Conservation (phyloP, 1,139 yeast genomes). For the Suhomyces bokatorum region DNA sequence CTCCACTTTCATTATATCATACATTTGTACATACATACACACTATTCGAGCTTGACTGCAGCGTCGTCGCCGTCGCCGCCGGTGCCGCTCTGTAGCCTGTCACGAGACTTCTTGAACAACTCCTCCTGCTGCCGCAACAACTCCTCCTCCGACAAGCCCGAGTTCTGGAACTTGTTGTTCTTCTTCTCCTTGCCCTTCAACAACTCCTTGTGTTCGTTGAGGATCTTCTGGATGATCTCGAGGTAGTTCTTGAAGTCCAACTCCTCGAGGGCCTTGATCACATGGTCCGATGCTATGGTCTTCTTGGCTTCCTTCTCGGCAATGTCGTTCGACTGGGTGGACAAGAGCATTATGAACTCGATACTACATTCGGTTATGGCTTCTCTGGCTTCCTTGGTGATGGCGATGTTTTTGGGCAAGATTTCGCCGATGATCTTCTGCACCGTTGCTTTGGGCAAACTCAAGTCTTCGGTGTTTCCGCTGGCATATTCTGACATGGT, state of each 20-base stretch:
- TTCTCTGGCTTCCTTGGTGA: constrained; percentile 92
- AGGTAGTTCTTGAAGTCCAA: constrained; percentile 85
- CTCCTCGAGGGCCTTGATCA: constrained; percentile 83
- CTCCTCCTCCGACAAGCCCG: constrained; percentile 92
- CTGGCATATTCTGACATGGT: constrained; percentile 42
- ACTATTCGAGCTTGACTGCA: constrained; percentile 12
- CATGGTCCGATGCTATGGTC: constrained; percentile 96
- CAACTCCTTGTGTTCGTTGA: constrained; percentile 84
- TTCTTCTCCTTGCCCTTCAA: constrained; percentile 88
- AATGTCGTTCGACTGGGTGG: constrained; percentile 92
- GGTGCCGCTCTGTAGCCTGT: constrained; percentile 53
- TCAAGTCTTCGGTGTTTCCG: constrained; percentile 44
- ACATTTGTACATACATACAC: constrained; percentile 3
- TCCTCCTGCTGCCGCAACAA: constrained; percentile 89
- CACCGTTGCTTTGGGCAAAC: constrained; percentile 77
- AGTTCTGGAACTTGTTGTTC: constrained; percentile 88
- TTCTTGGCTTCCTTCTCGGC: constrained; percentile 96
- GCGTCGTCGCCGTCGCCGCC: constrained; percentile 9
- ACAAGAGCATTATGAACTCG: constrained; percentile 90
- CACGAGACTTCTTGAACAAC: constrained; percentile 84
- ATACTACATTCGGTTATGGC: constrained; percentile 95
- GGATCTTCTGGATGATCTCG: constrained; percentile 76
- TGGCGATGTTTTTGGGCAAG: constrained; percentile 79
- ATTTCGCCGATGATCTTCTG: constrained; percentile 92
- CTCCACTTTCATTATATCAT: neutral